Conservation (phyloP, 73 alveolate species). For the Tetrahymena elliotti region DNA sequence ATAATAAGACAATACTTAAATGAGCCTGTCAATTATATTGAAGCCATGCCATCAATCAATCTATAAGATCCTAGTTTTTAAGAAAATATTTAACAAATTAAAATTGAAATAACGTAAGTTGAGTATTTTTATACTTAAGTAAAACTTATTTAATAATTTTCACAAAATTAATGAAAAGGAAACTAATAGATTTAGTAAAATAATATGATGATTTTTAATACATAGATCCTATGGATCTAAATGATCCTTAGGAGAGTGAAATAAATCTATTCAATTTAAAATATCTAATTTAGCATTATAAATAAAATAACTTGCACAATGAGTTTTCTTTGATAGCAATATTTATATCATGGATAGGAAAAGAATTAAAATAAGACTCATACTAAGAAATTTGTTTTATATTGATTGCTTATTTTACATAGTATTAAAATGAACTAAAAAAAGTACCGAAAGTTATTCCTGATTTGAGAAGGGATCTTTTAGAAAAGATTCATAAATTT, state of each 20-base stretch:
- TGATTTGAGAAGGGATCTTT: not conserved
- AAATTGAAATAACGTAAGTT: not conserved
- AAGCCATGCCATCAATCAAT: not conserved
- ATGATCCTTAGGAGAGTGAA: not conserved
- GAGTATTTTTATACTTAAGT: not conserved
- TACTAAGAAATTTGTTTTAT: not conserved
- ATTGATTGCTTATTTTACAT: not conserved
- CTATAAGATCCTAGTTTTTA: not conserved
- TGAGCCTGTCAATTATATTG: not conserved
- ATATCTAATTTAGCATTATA: not conserved
- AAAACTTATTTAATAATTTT: not conserved
- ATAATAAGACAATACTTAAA: not conserved
- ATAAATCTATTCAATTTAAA: not conserved
- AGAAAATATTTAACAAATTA: not conserved
- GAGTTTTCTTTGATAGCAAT: not conserved
- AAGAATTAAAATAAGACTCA: not conserved
- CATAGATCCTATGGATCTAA: not conserved
- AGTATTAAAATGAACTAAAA: not conserved
- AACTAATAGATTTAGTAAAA: not conserved
- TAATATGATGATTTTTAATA: not conserved
- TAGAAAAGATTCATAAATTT: not conserved
- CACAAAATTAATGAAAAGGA: not conserved
- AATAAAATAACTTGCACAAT: not conserved
- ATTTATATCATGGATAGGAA: not conserved
- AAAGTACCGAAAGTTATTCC: not conserved